A percentile compares a stretch with the other conserved stretches of the same genome.
phyloP scores from a whole-genome alignment of 768 basidiomycete genomes.

The Infundibulicybe gibba region DNA sequence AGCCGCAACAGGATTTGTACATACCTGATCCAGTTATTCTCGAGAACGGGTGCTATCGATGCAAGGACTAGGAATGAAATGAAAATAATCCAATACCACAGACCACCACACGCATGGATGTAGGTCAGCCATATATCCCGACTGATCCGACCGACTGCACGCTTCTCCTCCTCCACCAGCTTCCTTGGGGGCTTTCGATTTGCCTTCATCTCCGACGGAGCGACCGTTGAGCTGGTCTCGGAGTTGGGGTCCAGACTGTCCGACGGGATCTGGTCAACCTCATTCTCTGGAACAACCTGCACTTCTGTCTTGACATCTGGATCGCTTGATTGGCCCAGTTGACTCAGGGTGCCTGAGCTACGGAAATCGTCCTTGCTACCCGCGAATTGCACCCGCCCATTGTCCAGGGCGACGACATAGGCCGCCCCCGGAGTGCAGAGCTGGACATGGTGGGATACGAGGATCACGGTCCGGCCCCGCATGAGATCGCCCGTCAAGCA shows the following conservation, averaged over 20 bases:
- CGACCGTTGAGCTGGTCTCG: conserved; percentile 27
- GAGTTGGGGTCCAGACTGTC: conserved; percentile 10
- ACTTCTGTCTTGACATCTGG: conserved; percentile 34
- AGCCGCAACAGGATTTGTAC: not conserved
- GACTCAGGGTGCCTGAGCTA: conserved; percentile 59
- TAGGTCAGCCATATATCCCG: conserved; percentile 65
- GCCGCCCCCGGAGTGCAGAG: conserved; percentile 76
- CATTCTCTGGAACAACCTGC: conserved; percentile 33
- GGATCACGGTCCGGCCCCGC: conserved; percentile 76
- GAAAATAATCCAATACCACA: conserved; percentile 57
- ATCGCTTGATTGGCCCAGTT: conserved; percentile 58
- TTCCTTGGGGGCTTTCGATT: conserved; percentile 69
- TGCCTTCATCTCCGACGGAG: conserved; percentile 22
- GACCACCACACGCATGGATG: conserved; percentile 45
- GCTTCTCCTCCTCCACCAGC: conserved; percentile 78
- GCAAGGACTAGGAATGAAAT: conserved; percentile 47
- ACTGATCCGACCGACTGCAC: conserved; percentile 71
- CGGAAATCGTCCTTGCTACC: conserved; percentile 66
- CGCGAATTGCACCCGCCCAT: conserved; percentile 73
- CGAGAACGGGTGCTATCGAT: conserved; percentile 61
- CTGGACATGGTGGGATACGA: conserved; percentile 95
- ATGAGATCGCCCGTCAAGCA: conserved; percentile 85
- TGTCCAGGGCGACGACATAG: conserved; percentile 82
- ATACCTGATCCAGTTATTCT: conserved; percentile 70
- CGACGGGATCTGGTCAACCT: not conserved